Evolutionary conservation across 331 rosid genomes (phyloP), one percentile per base, ranked within the genome.

Genomic region (Quercus tomentella): DNA sequence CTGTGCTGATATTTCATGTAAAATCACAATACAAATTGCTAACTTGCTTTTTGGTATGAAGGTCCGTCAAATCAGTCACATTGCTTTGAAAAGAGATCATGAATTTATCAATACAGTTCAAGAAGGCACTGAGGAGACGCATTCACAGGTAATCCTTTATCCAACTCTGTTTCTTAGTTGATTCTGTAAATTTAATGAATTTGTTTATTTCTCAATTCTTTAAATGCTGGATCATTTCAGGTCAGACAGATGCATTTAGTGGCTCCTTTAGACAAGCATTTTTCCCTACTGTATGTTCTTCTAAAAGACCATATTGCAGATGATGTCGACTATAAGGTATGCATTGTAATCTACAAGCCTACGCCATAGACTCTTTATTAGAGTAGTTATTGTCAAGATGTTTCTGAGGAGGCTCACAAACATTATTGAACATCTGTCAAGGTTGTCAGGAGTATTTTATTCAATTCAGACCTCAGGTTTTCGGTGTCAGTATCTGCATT

Each of bases 101-200:
- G 97, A 93, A 81, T 91, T 88, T 87, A 81, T 96, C 76, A 89
- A 86, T 81, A 96, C 99, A 11, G 97, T 96, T 83, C 80, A 89
- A 82, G 92, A 86, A 84, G 99, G 98, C 74, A 78, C 88, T 35
- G 98, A 88, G 79, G 99, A 96, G 87, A 96, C 99, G n/a, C 98
- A 96, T 87, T 76, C 99, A 4, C 92, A 93, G 95, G 99, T 89
- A 85, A 35, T 79, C 45, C 62, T 35, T 70, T 66, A 26, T 66
- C 22, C 85, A 71, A 9, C 66, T 4, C 6, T 17, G 26, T 75
- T 61, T 63, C 25, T 71, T 33, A 12, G 25, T 52, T 15, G 11
- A n/a, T 14, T 57, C 23, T n/a, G 14, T n/a, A 49, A 18, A 74
- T 45, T 71, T 72, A 62, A 25, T 65, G 22, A 9, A 35, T 63